Evolutionary conservation across 352 stramenopile genomes (phyloP).

Genomic region (Globisporangium barbulae): DNA sequence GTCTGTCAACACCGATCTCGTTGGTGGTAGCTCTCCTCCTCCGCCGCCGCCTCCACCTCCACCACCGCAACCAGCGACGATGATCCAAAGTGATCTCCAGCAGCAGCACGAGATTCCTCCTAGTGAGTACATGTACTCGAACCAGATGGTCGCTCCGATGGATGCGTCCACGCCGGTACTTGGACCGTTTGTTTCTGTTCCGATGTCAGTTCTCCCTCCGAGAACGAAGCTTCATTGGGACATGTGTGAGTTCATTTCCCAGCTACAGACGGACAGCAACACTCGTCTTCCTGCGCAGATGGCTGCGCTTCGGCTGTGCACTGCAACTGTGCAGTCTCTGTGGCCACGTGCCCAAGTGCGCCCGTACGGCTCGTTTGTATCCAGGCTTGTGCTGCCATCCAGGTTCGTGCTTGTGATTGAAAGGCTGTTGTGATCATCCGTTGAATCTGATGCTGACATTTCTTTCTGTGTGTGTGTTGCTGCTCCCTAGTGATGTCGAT

Average conservation of each 20-base stretch:
- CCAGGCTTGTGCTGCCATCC: constrained; percentile 92
- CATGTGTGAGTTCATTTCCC: constrained; percentile 81
- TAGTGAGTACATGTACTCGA: constrained; percentile 38
- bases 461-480: not conserved
- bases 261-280: constrained; percentile 75
- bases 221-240: constrained; percentile 86
- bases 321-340: constrained; percentile 80
- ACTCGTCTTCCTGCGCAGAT: constrained; percentile 66
- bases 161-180: constrained; percentile 47
- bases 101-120: constrained; percentile 20
- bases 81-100: constrained; percentile 2
- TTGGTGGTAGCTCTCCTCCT: constrained; percentile 9
- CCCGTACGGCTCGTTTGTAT: constrained; percentile 96
- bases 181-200: constrained; percentile 80
- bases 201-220: constrained; percentile 78
- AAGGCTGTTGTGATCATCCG: not conserved
- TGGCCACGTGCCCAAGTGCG: constrained; percentile 96
- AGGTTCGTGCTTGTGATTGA: constrained; percentile 33
- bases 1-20: not conserved
- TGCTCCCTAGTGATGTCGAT: constrained; percentile 88
- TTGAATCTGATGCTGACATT: constrained; percentile 7
- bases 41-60: constrained; percentile 37
- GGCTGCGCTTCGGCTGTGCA: constrained; percentile 73
- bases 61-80: constrained; percentile 21
- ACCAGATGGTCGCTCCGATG: constrained; percentile 27